Conservation (phyloP, 2,329 filamentous ascomycete genomes). For the Aureobasidium sp. region DNA sequence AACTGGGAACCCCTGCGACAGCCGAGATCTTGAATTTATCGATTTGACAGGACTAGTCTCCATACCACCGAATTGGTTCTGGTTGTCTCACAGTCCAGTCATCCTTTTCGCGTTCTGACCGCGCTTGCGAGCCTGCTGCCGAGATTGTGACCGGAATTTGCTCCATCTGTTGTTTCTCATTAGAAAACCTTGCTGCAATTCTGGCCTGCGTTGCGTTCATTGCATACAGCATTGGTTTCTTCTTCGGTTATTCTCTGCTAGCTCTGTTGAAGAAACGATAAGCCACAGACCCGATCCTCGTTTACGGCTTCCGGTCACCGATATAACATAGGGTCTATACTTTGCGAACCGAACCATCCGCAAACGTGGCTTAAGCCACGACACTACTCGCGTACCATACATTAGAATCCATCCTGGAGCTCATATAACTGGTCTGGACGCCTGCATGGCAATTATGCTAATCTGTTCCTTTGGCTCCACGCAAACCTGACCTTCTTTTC, state of each 20-base stretch:
- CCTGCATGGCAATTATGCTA: too few species aligned
- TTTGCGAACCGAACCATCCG: background rate
- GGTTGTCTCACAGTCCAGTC: too few species aligned
- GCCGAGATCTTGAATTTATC: too few species aligned
- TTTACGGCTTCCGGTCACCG: background rate
- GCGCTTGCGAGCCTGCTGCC: too few species aligned
- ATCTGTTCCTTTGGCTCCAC: too few species aligned
- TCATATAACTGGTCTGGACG: slow-evolving; percentile 1
- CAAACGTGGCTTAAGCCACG: slow-evolving; percentile 4
- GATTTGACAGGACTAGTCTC: too few species aligned
- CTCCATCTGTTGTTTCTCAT: background rate
- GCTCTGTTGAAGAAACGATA: background rate
- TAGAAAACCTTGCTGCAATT: too few species aligned
- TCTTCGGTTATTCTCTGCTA: background rate
- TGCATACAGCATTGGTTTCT: background rate
- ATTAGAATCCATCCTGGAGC: background rate
- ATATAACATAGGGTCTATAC: background rate
- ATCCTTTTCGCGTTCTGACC: too few species aligned
- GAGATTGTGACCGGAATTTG: too few species aligned
- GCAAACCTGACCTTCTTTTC: background rate
- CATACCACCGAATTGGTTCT: too few species aligned
- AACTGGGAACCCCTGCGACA: too few species aligned
- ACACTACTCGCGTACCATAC: background rate
- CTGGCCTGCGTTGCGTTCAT: background rate
- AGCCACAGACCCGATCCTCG: background rate